These are phyloP conservation scores for Tetrahymena elliotti DNA, from an alignment of 73 alveolate species.

Conservation along the genomic window DNA sequence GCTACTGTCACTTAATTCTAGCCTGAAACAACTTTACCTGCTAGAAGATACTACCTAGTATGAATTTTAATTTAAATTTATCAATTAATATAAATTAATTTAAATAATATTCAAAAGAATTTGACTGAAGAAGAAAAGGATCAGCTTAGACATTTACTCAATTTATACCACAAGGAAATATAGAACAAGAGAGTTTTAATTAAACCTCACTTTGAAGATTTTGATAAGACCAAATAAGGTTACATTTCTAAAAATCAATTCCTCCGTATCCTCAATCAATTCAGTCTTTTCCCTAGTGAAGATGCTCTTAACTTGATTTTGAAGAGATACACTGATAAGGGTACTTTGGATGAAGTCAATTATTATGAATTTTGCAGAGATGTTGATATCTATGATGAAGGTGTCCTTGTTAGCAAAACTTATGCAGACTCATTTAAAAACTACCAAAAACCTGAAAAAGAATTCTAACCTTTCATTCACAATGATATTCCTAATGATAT, in stretches of 20 bases:
- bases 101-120: not conserved
- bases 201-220: slow-evolving; percentile 77
- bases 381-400: slow-evolving; percentile 77
- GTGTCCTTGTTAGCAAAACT: slow-evolving; percentile 54
- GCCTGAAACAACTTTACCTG: slow-evolving; percentile 48
- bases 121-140: slow-evolving; percentile 56
- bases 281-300: slow-evolving; percentile 62
- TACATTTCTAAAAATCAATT: slow-evolving; percentile 76
- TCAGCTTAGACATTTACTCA: slow-evolving; percentile 39
- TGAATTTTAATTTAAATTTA: not conserved
- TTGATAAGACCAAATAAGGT: slow-evolving; percentile 72
- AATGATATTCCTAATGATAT: slow-evolving; percentile 71
- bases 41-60: slow-evolving; percentile 63
- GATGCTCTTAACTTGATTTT: slow-evolving; percentile 51
- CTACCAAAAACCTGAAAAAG: slow-evolving; percentile 15
- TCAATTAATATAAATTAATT: not conserved
- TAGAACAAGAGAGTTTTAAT: slow-evolving; percentile 57
- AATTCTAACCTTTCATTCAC: slow-evolving; percentile 38
- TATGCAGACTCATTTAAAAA: slow-evolving; percentile 43
- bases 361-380: slow-evolving; percentile 79
- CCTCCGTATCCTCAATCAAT: slow-evolving; percentile 70
- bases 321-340: slow-evolving; percentile 81
- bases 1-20: slow-evolving; percentile 53
- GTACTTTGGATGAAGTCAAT: slow-evolving; percentile 85
- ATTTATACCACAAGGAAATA: slow-evolving; percentile 56